These are phyloP conservation scores for Starmerella roubikii DNA, from an alignment of 805 yeast species.

Conservation along the genomic window DNA sequence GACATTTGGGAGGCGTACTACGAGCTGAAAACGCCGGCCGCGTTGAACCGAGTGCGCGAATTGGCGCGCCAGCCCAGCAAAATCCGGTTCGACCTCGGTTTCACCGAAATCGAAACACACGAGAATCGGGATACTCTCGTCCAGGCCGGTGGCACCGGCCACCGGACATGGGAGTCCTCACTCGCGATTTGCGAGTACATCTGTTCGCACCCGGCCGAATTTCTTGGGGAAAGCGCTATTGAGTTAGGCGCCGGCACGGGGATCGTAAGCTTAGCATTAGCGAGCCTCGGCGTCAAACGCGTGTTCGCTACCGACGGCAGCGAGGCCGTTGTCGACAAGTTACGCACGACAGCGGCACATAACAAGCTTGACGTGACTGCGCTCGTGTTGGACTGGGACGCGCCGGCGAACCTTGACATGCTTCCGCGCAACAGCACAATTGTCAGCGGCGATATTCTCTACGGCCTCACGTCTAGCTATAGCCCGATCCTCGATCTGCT, in stretches of 20 bases:
- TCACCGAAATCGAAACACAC: constrained; percentile 1
- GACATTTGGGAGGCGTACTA: constrained; percentile 15
- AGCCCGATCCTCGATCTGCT: constrained; percentile 4
- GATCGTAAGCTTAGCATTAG: constrained; percentile 14
- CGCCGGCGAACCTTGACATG: not conserved
- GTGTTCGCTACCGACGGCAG: constrained; percentile 15
- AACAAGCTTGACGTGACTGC: constrained; percentile 2
- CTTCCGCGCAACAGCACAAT: constrained; percentile 7
- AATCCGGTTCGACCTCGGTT: constrained; percentile 6
- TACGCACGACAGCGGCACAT: not conserved
- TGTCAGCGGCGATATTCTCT: constrained; percentile 16
- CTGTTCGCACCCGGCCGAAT: not conserved
- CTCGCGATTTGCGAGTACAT: constrained; percentile 12
- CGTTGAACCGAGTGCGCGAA: not conserved
- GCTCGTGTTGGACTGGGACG: constrained; percentile 9
- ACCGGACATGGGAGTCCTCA: constrained; percentile 18
- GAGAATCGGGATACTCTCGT: constrained; percentile 13
- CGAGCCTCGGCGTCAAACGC: not conserved
- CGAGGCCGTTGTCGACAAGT: constrained; percentile 1
- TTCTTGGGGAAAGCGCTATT: not conserved
- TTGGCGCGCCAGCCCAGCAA: not conserved
- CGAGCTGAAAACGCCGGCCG: constrained; percentile 7
- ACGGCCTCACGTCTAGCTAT: constrained; percentile 9
- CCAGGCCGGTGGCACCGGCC: constrained; percentile 14
- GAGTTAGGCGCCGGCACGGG: constrained; percentile 19